A percentile compares a stretch with the other conserved stretches of the same genome.
phyloP scores from a whole-genome alignment of 805 yeast species.

The Wickerhamiella siamensis region DNA sequence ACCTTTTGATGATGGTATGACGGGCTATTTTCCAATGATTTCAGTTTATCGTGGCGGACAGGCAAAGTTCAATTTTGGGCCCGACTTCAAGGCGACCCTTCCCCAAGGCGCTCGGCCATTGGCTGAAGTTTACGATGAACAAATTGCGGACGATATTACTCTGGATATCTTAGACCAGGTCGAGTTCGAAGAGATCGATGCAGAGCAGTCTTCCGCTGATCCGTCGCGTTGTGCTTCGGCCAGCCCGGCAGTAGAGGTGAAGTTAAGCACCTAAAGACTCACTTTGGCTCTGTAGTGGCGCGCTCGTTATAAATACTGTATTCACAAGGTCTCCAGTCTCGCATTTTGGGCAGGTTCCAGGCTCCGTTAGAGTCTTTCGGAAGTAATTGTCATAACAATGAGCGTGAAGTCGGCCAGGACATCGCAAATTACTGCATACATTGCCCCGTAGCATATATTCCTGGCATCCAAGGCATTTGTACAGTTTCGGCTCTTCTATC shows the following conservation, averaged over 20 bases:
- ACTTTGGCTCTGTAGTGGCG: too few species aligned
- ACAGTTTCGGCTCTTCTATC: conserved; percentile 2
- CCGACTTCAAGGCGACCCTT: conserved; percentile 30
- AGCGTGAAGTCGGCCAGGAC: conserved; percentile 11
- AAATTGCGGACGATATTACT: conserved; percentile 63
- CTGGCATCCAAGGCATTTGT: conserved; percentile 12
- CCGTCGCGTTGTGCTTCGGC: too few species aligned
- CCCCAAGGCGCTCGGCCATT: conserved; percentile 34
- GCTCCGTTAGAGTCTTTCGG: background rate
- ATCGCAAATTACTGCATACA: conserved; percentile 8
- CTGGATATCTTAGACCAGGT: conserved; percentile 75
- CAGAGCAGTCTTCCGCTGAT: too few species aligned
- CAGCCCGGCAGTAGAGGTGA: background rate
- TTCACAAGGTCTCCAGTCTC: background rate
- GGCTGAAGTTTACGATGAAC: conserved; percentile 47
- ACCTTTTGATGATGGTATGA: conserved; percentile 55
- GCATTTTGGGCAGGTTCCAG: conserved; percentile 10
- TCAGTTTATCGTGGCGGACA: conserved; percentile 70
- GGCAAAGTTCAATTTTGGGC: conserved; percentile 57
- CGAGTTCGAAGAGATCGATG: conserved; percentile 10
- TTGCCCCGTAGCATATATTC: conserved; percentile 10
- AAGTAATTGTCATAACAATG: conserved; percentile 13
- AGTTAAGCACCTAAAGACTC: too few species aligned
- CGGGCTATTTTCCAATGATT: conserved; percentile 86
- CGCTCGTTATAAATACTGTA: too few species aligned